phyloP scores from a whole-genome alignment of 2,329 filamentous ascomycete species.

The Talaromyces sp. region DNA sequence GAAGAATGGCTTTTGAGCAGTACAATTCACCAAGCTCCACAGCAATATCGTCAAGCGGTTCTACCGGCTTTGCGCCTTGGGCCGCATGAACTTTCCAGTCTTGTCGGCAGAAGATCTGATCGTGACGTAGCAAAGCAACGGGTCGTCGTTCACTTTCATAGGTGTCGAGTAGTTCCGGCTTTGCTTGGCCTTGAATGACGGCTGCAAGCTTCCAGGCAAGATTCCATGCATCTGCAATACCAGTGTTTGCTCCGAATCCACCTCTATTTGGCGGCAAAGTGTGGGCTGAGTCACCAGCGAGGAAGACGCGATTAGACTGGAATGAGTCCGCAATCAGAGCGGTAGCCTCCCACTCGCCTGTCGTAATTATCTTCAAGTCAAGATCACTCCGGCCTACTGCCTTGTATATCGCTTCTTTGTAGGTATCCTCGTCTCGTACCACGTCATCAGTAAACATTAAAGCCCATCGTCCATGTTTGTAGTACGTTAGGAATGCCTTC shows the following conservation, averaged over 20 bases:
- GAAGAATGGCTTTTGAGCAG: constrained; percentile 21
- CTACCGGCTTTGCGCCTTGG: not conserved
- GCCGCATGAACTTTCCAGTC: constrained; percentile 21
- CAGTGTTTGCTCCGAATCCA: constrained; percentile 25
- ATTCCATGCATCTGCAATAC: constrained; percentile 53
- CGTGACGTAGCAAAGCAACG: constrained; percentile 24
- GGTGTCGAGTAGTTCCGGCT: constrained; percentile 20
- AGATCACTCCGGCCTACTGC: constrained; percentile 29
- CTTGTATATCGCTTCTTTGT: constrained; percentile 19
- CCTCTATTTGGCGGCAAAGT: constrained; percentile 16
- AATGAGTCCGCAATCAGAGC: constrained; percentile 24
- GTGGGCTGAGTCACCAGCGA: constrained; percentile 18
- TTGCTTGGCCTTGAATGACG: constrained; percentile 32
- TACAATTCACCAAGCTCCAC: constrained; percentile 26
- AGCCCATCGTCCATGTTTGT: constrained; percentile 23
- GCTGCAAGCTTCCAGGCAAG: constrained; percentile 53
- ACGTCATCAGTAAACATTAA: constrained; percentile 21
- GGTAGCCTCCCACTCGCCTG: constrained; percentile 29
- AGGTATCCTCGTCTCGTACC: constrained; percentile 20
- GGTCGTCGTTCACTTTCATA: constrained; percentile 39
- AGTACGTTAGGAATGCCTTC: constrained; percentile 22
- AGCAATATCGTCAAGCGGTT: constrained; percentile 22
- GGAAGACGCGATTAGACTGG: constrained; percentile 18
- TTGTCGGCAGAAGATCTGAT: constrained; percentile 23
- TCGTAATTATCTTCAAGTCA: constrained; percentile 30